Base-by-base conservation (phyloP, 352 stramenopile genomes). In the Phytopythium montanum region DNA sequence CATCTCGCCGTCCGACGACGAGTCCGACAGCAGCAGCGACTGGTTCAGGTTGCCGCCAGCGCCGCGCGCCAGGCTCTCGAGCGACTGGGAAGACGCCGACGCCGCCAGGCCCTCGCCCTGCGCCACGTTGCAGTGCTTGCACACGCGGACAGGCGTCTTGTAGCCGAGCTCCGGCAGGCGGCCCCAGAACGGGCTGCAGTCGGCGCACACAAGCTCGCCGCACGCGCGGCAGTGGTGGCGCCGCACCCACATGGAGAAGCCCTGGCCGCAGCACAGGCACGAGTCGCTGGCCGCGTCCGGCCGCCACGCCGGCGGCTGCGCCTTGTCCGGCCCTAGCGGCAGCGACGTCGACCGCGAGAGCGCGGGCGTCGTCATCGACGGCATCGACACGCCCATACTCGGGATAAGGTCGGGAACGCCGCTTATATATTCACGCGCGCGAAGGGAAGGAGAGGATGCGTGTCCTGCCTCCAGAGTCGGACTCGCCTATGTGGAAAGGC, bases 171-270 rank as follows among this genome's bases (percentile, higher is more conserved):
- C 73, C 0, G 81, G 80, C 5, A 90, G 65, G n/a, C 66, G 60
- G 36, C 75, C 68, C 29, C 60, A 79, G 65, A 78, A 87, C 14
- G 82, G 85, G 26, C 72, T 87, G 72, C 85, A 94, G 23, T 85
- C 74, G 36, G 60, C 76, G 59, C 85, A 94, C 14, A 94, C 85
- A 16, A 94, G 76, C 59, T 90, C 77, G 7, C 82, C 82, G 54
- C 85, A 94, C 0, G 82, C 81, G 53, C 82, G 79, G 70, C 85
- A 94, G 71, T 94, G 84, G 58, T 82, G 84, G 39, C 82, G 82
- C 12, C 78, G 75, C 38, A 64, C 75, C 73, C 79, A 90, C 54
- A 90, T 77, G 55, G 81, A 88, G 73, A 93, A 93, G 52, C 75
- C 59, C 54, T 77, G 67, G 45, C 76, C 68, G 64, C 84, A 93